Evolutionary conservation across 2,329 filamentous ascomycete genomes (phyloP).

Genomic region (Beauveria sp.): DNA sequence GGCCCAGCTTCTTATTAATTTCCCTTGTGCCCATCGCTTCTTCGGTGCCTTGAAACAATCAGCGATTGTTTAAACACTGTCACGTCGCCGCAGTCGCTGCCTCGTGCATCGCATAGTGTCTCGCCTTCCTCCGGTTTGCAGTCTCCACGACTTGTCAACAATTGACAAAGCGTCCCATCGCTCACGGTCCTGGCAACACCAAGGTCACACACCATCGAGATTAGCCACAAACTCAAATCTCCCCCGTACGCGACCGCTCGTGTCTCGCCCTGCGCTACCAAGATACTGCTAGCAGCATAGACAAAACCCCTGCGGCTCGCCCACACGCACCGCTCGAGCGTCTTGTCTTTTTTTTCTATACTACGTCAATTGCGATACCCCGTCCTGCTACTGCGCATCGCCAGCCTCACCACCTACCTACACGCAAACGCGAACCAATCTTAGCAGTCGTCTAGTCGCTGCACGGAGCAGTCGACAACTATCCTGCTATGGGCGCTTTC

Average conservation of each 20-base stretch:
- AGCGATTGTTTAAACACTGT: background rate
- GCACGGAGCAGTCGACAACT: conserved; percentile 11
- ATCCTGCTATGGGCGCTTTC: conserved; percentile 28
- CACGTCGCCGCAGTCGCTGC: background rate
- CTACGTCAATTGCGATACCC: background rate
- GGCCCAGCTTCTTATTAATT: background rate
- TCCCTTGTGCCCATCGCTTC: conserved; percentile 1
- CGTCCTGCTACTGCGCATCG: background rate
- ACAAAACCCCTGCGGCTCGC: conserved; percentile 7
- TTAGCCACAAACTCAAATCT: conserved; percentile 9
- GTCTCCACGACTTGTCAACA: background rate
- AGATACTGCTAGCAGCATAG: background rate
- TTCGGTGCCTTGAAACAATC: background rate
- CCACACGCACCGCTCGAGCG: background rate
- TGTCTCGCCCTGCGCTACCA: conserved; percentile 1
- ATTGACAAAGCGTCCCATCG: conserved; percentile 3
- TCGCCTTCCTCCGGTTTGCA: conserved; percentile 3
- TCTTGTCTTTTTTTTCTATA: background rate
- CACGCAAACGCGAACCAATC: conserved; percentile 9
- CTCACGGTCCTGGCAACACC: background rate
- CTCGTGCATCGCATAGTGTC: conserved; percentile 1
- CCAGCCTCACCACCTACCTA: background rate
- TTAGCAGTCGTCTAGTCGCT: conserved; percentile 4
- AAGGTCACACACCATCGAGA: background rate
- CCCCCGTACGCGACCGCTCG: conserved; percentile 2